Evolutionary conservation across 106 monocot genomes (phyloP), one percentile per base, ranked within the genome.

Genomic region (Dioscorea zingiberensis): DNA sequence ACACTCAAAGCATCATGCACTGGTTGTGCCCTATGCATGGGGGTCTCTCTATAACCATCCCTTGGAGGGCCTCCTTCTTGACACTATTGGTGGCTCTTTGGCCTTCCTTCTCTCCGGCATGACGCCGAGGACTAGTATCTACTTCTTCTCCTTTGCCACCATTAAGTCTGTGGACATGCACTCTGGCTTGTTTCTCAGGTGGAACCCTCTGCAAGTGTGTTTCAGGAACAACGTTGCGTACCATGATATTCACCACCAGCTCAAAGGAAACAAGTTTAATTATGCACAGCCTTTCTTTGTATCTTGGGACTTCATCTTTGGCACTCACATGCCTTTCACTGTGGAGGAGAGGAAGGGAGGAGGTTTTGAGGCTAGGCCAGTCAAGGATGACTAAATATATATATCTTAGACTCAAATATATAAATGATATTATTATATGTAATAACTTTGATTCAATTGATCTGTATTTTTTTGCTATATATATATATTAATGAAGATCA

Each of bases 321-420:
- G 67, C 2, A 67, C 67, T 27, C 29, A 67, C 67, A 67, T 67
- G 67, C 67, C 67, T 25, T 67, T 27, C 28, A 18, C 67, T 17
- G 24, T 55, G 4, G 67, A 67, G 54, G 54, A 25, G 47, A 53
- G 67, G 47, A 19, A 27, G 21, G 67, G 30, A 16, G 67, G 67
- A 28, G 67, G 67, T 4, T 48, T 67, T 54, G 54, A 54, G 29
- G 67, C 54, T 17, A 49, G 54, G 29, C 67, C 51, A 27, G 54
- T 85, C 80, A 85, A 29, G 81, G 54, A 74, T 77, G 54, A 3
- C 2, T 54, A 10, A 54, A 3, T 54, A 10, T n/a, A n/a, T n/a
- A n/a, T n/a, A n/a, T n/a, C n/a, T n/a, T n/a, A n/a, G n/a, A n/a
- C n/a, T n/a, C n/a, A n/a, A n/a, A n/a, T n/a, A n/a, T n/a, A n/a